Evolutionary conservation across 164 flowering plant genomes (phyloP).

Genomic region (Umbilicus rupestris): DNA sequence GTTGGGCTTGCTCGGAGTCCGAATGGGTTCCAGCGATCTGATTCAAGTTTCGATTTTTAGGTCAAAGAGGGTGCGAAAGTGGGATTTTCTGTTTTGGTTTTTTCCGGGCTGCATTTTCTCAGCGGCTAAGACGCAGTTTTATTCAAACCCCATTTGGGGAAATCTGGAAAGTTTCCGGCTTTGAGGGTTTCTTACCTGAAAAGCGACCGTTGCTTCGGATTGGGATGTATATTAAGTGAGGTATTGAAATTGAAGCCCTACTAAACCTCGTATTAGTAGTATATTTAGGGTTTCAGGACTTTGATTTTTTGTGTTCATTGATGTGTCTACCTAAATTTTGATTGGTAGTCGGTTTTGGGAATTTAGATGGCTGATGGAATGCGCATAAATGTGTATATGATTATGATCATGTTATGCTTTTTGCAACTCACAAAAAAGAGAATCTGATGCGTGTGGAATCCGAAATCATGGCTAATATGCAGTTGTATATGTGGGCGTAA

Average conservation of each 20-base stretch:
- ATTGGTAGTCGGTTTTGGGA: no score
- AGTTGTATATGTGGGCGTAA: neutral
- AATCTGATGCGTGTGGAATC: no score
- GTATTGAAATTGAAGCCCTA: neutral
- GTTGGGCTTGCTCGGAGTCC: no score
- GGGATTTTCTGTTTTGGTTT: neutral
- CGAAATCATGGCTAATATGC: no score
- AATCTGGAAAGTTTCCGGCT: neutral
- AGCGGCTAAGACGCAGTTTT: neutral
- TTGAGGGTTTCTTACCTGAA: neutral
- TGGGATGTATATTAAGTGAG: neutral
- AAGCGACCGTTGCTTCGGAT: neutral
- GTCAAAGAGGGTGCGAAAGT: neutral
- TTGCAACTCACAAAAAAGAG: no score
- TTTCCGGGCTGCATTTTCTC: neutral
- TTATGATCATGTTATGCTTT: no score
- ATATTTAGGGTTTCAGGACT: no score
- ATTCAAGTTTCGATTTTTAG: neutral
- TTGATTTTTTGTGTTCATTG: neutral
- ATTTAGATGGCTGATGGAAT: no score
- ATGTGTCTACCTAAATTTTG: no score
- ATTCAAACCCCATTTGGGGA: slow-evolving; percentile 1
- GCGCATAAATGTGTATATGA: no score
- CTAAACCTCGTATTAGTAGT: neutral
- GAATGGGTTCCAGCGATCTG: neutral